phyloP scores from a whole-genome alignment of 805 yeast genomes.

The Myxozyma neglecta region DNA sequence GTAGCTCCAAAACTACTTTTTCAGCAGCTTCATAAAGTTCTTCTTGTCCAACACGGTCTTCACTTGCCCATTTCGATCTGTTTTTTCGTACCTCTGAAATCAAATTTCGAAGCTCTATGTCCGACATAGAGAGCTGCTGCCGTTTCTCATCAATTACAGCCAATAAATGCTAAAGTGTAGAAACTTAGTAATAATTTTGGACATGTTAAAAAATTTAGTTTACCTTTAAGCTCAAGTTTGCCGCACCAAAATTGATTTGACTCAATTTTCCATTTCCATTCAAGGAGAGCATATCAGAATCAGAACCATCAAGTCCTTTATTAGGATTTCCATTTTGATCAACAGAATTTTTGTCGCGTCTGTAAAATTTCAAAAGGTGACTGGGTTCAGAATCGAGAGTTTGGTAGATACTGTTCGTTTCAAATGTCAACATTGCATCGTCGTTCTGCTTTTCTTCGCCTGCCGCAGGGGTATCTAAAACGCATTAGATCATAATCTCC shows the following conservation, averaged over 20 bases:
- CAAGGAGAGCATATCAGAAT: neutral
- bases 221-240: conserved; percentile 65
- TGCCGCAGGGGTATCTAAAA: conserved; percentile 22
- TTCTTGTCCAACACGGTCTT: conserved; percentile 93
- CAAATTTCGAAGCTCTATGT: conserved; percentile 76
- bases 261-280: conserved; percentile 7
- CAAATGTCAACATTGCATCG: conserved; percentile 10
- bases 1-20: no score
- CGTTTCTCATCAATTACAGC: conserved; percentile 76
- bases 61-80: conserved; percentile 87
- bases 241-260: conserved; percentile 58
- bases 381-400: conserved; percentile 22
- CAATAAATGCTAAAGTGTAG: conserved; percentile 53
- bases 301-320: neutral
- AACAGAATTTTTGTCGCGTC: neutral
- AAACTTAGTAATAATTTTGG: neutral
- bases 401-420: conserved; percentile 16
- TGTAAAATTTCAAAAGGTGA: neutral
- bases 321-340: neutral
- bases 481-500: neutral
- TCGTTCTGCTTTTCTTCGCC: conserved; percentile 10
- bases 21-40: conserved; percentile 97
- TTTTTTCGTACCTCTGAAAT: conserved; percentile 92
- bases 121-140: conserved; percentile 70
- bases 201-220: neutral